Base-by-base conservation (phyloP, 129 eudicot genomes). In the Ambrosia trifida region DNA sequence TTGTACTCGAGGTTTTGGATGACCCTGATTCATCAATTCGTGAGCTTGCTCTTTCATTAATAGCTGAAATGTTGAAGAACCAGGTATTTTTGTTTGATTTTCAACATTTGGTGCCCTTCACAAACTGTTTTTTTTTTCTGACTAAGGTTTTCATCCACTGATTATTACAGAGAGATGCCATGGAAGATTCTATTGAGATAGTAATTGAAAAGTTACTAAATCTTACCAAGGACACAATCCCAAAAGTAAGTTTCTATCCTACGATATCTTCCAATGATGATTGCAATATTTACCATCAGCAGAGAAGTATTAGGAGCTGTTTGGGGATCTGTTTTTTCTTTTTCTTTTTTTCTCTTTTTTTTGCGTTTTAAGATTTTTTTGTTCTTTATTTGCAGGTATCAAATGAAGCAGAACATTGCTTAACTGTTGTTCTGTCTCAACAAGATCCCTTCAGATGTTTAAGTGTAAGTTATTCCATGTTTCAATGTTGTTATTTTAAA, bases 161-260 rank as follows among this genome's bases (percentile, higher is more conserved):
- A 72, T 52, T 33, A 30, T 60, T 85, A 53, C 84, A 94, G 99
- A 90, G 79, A 80, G 87, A 90, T 32, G 72, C 96, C 19, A 94
- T 94, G 93, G 97, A 89, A 75, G 99, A 94, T 70, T 94, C 99
- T 72, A 68, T 87, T 56, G 99, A 94, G 81, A 87, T 94, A 79
- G 94, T 94, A 63, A 90, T 90, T 18, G 97, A 94, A 59, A 94
- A 90, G 43, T 79, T 94, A 81, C 89, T 94, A 69, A 85, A 90
- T 63, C 87, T 83, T 73, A 80, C 99, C 1, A 87, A 87, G 80
- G 99, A 94, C 75, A 44, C 77, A 64, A 74, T 70, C 73, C 80
- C 85, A 56, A 89, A 94, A 74, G 99, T 94, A 87, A 80, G 73
- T 61, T 19, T 57, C 40, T n/a, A 18, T 69, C 19, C 24, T 40